Evolutionary conservation across 441 rosid species (phyloP).

Genomic region (Euphorbia neoarborescens): DNA sequence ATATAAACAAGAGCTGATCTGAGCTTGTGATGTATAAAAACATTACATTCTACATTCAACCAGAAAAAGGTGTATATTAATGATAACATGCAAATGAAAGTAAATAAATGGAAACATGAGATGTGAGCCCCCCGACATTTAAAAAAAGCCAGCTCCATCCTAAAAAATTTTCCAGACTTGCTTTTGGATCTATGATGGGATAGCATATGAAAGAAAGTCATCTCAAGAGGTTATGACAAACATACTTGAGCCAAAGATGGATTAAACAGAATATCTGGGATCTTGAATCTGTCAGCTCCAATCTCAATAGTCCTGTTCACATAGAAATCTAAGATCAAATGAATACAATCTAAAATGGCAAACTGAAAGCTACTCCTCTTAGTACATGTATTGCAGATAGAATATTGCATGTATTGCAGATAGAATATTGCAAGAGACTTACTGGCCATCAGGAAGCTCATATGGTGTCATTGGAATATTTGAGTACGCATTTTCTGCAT

Average conservation of each 20-base stretch:
- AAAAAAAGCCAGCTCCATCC: neutral
- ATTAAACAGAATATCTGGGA: slow-evolving; percentile 91
- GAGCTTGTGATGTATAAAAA: neutral
- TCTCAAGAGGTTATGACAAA: slow-evolving; percentile 13
- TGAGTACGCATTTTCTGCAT: slow-evolving; percentile 76
- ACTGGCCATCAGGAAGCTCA: slow-evolving; percentile 99
- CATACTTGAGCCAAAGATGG: slow-evolving; percentile 78
- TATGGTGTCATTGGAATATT: slow-evolving; percentile 97
- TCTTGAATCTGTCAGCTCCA: slow-evolving; percentile 95
- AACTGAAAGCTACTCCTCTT: slow-evolving; percentile 11
- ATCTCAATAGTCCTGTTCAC: slow-evolving; percentile 81
- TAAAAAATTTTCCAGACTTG: neutral
- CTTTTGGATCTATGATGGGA: neutral
- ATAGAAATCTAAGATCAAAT: slow-evolving; percentile 5
- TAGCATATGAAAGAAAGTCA: neutral
- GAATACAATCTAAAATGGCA: neutral
- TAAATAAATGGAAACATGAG: neutral
- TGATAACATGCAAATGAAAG: neutral
- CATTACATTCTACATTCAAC: neutral
- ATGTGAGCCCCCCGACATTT: neutral
- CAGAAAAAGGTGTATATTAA: neutral
- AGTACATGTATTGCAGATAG: slow-evolving; percentile 10
- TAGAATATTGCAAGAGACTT: slow-evolving; percentile 30
- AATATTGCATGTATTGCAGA: slow-evolving; percentile 9
- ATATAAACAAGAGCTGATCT: neutral